Evolutionary conservation across 2,329 filamentous ascomycete genomes (phyloP).

Genomic region (Bipolaris oryzae): DNA sequence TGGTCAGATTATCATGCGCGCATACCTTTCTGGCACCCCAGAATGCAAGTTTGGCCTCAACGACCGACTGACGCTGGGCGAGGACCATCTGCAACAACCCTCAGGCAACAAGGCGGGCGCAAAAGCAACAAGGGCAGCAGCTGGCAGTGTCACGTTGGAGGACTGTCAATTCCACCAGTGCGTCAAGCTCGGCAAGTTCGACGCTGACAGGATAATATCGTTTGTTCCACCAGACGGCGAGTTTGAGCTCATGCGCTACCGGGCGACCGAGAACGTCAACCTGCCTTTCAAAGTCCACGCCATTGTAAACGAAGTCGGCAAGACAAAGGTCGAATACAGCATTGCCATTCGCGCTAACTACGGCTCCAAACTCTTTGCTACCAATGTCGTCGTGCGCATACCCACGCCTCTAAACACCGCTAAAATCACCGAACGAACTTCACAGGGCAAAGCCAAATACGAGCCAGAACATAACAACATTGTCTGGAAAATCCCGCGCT

Average conservation of each 20-base stretch:
- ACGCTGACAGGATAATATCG: slow-evolving; percentile 93
- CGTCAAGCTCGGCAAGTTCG: slow-evolving; percentile 96
- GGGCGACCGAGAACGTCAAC: slow-evolving; percentile 97
- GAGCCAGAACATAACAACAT: slow-evolving; percentile 98
- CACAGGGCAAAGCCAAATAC: slow-evolving; percentile 97
- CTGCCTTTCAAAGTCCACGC: slow-evolving; percentile 98
- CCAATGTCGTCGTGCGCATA: slow-evolving; percentile 92
- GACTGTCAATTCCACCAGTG: slow-evolving; percentile 99
- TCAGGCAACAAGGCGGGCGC: slow-evolving; percentile 77
- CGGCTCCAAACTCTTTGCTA: slow-evolving; percentile 92
- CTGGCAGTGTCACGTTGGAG: slow-evolving; percentile 92
- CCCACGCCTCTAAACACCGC: slow-evolving; percentile 97
- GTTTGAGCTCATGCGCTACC: slow-evolving; percentile 98
- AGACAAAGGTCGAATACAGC: slow-evolving; percentile 97
- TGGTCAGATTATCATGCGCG: slow-evolving; percentile 97
- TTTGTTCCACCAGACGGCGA: slow-evolving; percentile 97
- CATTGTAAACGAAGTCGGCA: slow-evolving; percentile 96
- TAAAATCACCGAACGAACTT: slow-evolving; percentile 88
- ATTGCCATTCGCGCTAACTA: slow-evolving; percentile 98
- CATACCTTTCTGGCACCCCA: slow-evolving; percentile 92
- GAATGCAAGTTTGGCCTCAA: slow-evolving; percentile 99
- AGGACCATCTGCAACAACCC: slow-evolving; percentile 63
- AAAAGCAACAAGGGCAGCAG: slow-evolving; percentile 93
- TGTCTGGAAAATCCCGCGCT: slow-evolving; percentile 98
- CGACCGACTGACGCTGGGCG: slow-evolving; percentile 88